phyloP scores from a whole-genome alignment of 192 early-diverging fungal genomes.

The Radiomyces spectabilis region DNA sequence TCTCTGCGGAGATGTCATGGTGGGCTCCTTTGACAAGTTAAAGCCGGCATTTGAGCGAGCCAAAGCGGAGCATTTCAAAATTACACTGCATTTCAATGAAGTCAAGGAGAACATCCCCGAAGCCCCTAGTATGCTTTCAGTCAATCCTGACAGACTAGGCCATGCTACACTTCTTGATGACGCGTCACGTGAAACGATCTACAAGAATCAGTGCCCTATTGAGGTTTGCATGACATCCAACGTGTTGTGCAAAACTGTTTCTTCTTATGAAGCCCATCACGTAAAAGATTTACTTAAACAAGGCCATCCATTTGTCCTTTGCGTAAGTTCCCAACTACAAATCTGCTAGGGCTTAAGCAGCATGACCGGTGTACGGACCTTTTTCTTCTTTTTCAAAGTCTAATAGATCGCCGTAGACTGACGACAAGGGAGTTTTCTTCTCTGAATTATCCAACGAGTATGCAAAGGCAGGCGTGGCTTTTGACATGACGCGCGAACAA shows the following conservation, averaged over 20 bases:
- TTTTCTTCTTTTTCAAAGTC: neutral
- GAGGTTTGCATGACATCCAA: constrained; percentile 65
- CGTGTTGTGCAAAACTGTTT: constrained; percentile 44
- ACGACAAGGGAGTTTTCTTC: constrained; percentile 37
- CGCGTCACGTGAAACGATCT: constrained; percentile 16
- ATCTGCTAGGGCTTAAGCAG: neutral
- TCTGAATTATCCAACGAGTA: constrained; percentile 33
- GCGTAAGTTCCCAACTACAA: constrained; percentile 23
- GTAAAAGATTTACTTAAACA: constrained; percentile 31
- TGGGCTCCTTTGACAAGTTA: constrained; percentile 31
- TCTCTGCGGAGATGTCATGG: constrained; percentile 47
- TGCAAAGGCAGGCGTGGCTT: constrained; percentile 22
- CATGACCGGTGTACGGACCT: too few relatives aligned
- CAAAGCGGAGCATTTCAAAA: constrained; percentile 31
- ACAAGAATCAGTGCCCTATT: constrained; percentile 33
- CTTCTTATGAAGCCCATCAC: constrained; percentile 45
- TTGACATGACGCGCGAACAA: constrained; percentile 20
- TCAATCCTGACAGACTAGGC: constrained; percentile 43
- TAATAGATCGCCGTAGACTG: constrained; percentile 19
- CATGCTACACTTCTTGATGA: constrained; percentile 46
- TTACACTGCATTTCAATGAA: constrained; percentile 53
- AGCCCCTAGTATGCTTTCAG: constrained; percentile 28
- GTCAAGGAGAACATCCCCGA: constrained; percentile 35
- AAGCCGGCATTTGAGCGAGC: constrained; percentile 43
- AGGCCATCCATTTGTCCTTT: constrained; percentile 43